phyloP scores from a whole-genome alignment of 2,329 filamentous ascomycete genomes.

The Tolypocladium tundrense region DNA sequence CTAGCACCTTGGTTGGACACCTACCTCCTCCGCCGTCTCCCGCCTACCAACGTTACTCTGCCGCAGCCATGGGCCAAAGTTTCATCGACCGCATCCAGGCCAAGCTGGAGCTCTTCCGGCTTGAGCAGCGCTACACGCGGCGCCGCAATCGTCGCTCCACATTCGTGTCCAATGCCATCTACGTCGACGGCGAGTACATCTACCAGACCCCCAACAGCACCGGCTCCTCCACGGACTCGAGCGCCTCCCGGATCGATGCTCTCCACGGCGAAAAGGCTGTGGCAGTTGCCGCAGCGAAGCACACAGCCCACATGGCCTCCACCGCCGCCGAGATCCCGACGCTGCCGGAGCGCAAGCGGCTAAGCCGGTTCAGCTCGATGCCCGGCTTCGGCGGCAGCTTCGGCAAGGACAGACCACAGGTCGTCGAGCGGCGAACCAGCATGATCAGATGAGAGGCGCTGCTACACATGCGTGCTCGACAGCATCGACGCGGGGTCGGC shows the following conservation, averaged over 20 bases:
- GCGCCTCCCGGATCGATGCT: constrained; percentile 23
- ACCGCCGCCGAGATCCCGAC: constrained; percentile 14
- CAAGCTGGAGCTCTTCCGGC: constrained; percentile 81
- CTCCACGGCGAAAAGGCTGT: constrained; percentile 23
- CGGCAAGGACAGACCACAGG: constrained; percentile 21
- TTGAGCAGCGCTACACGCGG: constrained; percentile 90
- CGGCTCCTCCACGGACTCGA: constrained; percentile 41
- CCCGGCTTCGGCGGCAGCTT: constrained; percentile 38
- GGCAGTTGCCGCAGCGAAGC: constrained; percentile 13
- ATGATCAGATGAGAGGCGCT: constrained; percentile 21
- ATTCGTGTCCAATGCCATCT: constrained; percentile 80
- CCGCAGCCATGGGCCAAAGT: constrained; percentile 35
- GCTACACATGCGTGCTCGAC: not conserved
- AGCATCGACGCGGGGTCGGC: not conserved
- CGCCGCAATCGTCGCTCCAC: constrained; percentile 78
- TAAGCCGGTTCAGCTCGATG: constrained; percentile 47
- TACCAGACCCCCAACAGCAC: constrained; percentile 57
- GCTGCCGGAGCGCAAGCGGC: constrained; percentile 32
- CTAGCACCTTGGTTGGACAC: not conserved
- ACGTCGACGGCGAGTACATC: constrained; percentile 93
- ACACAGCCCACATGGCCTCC: constrained; percentile 9
- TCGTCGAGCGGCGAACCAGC: constrained; percentile 32
- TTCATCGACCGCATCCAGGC: constrained; percentile 51
- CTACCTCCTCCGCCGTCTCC: not conserved
- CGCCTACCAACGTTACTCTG: not conserved